phyloP scores from a whole-genome alignment of 306 rosid genomes.

The Castanospermum australe region DNA sequence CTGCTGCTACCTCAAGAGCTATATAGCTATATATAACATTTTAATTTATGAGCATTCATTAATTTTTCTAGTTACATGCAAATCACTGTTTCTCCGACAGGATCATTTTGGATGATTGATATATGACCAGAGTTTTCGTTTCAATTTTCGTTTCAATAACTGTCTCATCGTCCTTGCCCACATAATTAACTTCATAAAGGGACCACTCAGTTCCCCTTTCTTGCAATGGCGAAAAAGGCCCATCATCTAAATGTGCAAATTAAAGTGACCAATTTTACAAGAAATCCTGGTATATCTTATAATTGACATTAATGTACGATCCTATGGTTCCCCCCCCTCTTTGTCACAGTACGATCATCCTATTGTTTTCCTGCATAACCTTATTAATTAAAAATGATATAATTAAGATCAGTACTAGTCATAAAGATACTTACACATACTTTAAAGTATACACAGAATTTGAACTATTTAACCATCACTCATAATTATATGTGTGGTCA shows the following conservation, averaged over 20 bases:
- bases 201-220: slow-evolving; percentile 26
- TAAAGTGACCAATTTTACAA: slow-evolving; percentile 42
- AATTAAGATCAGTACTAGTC: neutral
- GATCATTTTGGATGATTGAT: slow-evolving; percentile 18
- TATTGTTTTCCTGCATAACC: slow-evolving; percentile 20
- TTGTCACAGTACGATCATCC: slow-evolving; percentile 24
- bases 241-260: slow-evolving; percentile 34
- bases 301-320: slow-evolving; percentile 19
- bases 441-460: neutral
- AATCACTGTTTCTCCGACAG: slow-evolving; percentile 41
- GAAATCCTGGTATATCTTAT: slow-evolving; percentile 26
- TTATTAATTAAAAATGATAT: neutral
- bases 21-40: neutral
- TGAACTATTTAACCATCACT: neutral
- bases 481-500: slow-evolving; percentile 13
- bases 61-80: neutral
- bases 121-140: slow-evolving; percentile 19
- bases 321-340: neutral
- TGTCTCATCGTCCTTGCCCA: slow-evolving; percentile 45
- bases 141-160: slow-evolving; percentile 26
- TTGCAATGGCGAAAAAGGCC: slow-evolving; percentile 40
- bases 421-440: neutral
- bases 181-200: slow-evolving; percentile 16
- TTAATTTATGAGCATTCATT: neutral
- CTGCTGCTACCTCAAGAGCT: neutral